Conservation (phyloP, 495 filamentous ascomycete species). For the Recurvomyces mirabilis region DNA sequence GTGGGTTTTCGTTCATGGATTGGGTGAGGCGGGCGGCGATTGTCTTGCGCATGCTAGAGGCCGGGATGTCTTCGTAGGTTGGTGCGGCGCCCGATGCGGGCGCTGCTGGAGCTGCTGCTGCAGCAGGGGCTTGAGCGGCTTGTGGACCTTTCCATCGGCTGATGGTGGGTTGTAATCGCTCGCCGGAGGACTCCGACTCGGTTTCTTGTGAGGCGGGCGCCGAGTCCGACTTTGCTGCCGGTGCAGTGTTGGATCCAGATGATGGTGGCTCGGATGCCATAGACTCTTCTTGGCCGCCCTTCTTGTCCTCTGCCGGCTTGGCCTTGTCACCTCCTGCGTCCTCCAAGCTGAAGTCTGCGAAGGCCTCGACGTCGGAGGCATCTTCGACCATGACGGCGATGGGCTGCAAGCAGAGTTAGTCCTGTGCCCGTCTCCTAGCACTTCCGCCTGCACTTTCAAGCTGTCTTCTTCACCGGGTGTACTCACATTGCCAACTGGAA, state of each 20-base stretch:
- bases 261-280: slow-evolving; percentile 48
- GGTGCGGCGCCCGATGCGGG: slow-evolving; percentile 43
- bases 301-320: slow-evolving; percentile 44
- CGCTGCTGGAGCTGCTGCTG: slow-evolving; percentile 25
- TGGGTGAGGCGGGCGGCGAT: slow-evolving; percentile 86
- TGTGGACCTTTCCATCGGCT: slow-evolving; percentile 47
- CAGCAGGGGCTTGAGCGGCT: slow-evolving; percentile 50
- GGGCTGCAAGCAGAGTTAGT: slow-evolving; percentile 57
- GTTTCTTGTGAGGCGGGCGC: slow-evolving; percentile 43
- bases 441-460: background rate
- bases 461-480: background rate
- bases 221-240: slow-evolving; percentile 36
- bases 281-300: slow-evolving; percentile 46
- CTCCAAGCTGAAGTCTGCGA: slow-evolving; percentile 74
- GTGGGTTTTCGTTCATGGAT: slow-evolving; percentile 84
- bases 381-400: slow-evolving; percentile 94
- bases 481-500: slow-evolving; percentile 89
- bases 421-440: no score
- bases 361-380: slow-evolving; percentile 70
- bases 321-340: slow-evolving; percentile 82
- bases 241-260: slow-evolving; percentile 43
- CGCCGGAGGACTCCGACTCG: slow-evolving; percentile 64
- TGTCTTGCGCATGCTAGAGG: slow-evolving; percentile 91
- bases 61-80: slow-evolving; percentile 72
- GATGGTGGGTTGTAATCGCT: slow-evolving; percentile 68